Base-by-base conservation (phyloP, 106 monocot species). In the Iris macrosiphon region DNA sequence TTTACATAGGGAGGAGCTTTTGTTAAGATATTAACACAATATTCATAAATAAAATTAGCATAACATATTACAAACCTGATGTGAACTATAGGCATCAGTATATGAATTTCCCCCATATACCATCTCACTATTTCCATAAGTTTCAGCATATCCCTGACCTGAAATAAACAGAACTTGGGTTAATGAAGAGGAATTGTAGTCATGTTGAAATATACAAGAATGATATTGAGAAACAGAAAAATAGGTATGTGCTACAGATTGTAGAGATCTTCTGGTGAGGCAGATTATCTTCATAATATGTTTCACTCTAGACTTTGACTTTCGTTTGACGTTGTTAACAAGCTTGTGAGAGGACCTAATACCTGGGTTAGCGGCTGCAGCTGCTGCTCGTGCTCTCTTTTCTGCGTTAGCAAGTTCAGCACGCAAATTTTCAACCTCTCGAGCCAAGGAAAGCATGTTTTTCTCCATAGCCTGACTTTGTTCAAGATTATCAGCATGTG, bases 331-430 rank as follows among this genome's bases (percentile, higher is more conserved):
- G n/a, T n/a, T n/a, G n/a, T 4, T 6, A 31, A 0, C 3, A 34
- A 18, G 12, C 6, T 4, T 35, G 16, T 3, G 2, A 47, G 52
- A 10, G 65, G 49, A 27, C 12, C 15, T 48, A 55, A 38, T 74
- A 81, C 84, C 79, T 28, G 72, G 75, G 24, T 85, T 77, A 55
- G 68, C 64, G 20, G 76, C 65, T 20, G 77, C 73, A 31, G 73
- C 64, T 4, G 78, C 61, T 21, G 83, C 81, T 42, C 52, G 75
- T 52, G 76, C 76, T 66, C 79, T 76, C 55, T 82, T 85, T 50
- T 89, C 89, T 13, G 72, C 67, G 75, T 84, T 85, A 3, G 79
- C 89, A 65, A 95, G 76, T 69, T 89, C 89, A 35, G 65, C 59
- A 37, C 73, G 85, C 25, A 95, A 40, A 49, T 79, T 85, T 45